These are phyloP conservation scores for Adansonia madagascariensis DNA, from an alignment of 441 rosid species.

Conservation along the genomic window DNA sequence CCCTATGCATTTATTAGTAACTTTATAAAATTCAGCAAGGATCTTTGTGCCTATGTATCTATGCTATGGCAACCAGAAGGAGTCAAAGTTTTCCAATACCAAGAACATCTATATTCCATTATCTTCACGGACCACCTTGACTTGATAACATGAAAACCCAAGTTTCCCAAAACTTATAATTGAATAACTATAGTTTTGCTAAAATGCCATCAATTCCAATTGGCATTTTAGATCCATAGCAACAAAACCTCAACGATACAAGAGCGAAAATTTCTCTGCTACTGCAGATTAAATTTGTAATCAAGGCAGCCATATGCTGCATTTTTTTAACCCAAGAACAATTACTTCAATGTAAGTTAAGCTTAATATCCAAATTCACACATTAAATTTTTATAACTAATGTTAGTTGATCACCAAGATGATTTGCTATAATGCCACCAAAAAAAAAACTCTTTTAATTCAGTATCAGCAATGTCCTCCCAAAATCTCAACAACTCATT, in stretches of 20 bases:
- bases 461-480: background rate
- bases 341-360: background rate
- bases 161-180: too few species aligned
- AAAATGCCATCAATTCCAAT: background rate
- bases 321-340: background rate
- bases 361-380: background rate
- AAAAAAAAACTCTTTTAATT: background rate
- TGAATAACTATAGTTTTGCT: background rate
- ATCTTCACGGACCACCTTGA: too few species aligned
- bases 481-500: background rate
- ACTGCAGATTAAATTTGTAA: background rate
- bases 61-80: too few species aligned
- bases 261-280: background rate
- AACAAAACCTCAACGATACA: background rate
- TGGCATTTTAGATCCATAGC: background rate
- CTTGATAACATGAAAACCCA: too few species aligned
- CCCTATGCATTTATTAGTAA: background rate
- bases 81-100: too few species aligned
- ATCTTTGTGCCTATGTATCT: too few species aligned
- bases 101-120: too few species aligned
- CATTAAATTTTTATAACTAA: background rate
- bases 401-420: background rate
- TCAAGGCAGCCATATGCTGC: background rate
- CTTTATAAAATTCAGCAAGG: background rate
- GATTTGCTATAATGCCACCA: background rate